A percentile compares a stretch with the other conserved stretches of the same genome.
Conservation (phyloP, 805 yeast genomes). For the Kuraishia cidri region DNA sequence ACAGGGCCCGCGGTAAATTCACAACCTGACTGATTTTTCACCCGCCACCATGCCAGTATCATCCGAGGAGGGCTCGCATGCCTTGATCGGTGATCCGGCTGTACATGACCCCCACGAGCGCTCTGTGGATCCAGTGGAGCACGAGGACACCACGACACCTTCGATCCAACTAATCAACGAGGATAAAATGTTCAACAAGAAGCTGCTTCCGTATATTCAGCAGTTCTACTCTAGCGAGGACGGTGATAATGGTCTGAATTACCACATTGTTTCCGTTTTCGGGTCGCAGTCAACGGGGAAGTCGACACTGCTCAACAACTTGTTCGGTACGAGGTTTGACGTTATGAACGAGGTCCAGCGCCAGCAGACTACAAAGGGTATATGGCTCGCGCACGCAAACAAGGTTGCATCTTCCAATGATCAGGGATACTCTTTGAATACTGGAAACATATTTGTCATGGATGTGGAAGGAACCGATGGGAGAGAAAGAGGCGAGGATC, state of each 20-base stretch:
- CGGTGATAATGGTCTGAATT: constrained; percentile 51
- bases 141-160: no score
- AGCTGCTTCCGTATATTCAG: constrained; percentile 20
- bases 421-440: constrained; percentile 4
- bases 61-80: no score
- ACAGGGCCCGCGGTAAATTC: no score
- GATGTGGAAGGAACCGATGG: constrained; percentile 99
- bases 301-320: constrained; percentile 78
- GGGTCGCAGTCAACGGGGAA: constrained; percentile 98
- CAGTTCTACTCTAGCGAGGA: constrained; percentile 9
- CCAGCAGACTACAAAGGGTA: constrained; percentile 87
- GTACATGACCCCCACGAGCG: no score
- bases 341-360: constrained; percentile 86
- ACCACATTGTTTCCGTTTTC: constrained; percentile 90
- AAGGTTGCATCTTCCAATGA: constrained; percentile 19
- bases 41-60: no score
- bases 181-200: constrained; percentile 38
- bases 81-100: no score
- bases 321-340: constrained; percentile 83
- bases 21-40: no score
- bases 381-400: constrained; percentile 61
- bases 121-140: no score
- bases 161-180: constrained; percentile 62
- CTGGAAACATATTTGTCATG: constrained; percentile 56
- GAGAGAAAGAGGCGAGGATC: constrained; percentile 95